Evolutionary conservation across 192 early-diverging fungal genomes (phyloP), one percentile per base, ranked within the genome.

Genomic region (Coemansia brasiliensis): DNA sequence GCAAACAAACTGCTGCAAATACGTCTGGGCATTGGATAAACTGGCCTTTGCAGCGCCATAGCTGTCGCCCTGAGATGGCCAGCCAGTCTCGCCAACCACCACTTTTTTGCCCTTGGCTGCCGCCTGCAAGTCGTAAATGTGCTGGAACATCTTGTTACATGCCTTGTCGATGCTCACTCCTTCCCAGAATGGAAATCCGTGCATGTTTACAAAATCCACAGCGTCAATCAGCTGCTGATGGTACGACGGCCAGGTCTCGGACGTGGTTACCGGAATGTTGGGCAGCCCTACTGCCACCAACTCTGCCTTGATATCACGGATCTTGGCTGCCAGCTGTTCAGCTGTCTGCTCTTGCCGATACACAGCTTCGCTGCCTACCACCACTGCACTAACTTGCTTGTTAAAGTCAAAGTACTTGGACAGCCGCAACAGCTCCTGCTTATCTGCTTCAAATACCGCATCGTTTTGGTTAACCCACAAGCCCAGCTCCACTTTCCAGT

Each of bases 111-210:
- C 73, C 6, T 55, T 65, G 5, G 83, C 83, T 1, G 67, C 63
- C 3, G n/a, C 29, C 9, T 74, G 68, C 44, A 82, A 65, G 12
- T 63, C 32, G 52, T 75, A 52, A 49, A 67, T 72, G 56, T 82
- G 82, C 7, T 69, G 40, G 50, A 84, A 75, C 20, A 84, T 79
- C 73, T 76, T 83, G 63, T 63, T 56, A 21, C 68, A 68, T 8
- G 83, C 84, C 3, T 56, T 16, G 6, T 72, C 43, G 17, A 62
- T 49, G 21, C 73, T 67, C 82, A 78, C 44, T 80, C 84, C 82
- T 35, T 82, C 85, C 80, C 83, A 85, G 79, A 83, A 87, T 13
- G 86, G 66, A 84, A 84, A 51, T 27, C 83, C 82, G 56, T 84
- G 83, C 61, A 81, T 83, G 62, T 82, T 70, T 27, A 84, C 77